Evolutionary conservation across 2,329 filamentous ascomycete species (phyloP).

Genomic region (Domatiomyces globalis): DNA sequence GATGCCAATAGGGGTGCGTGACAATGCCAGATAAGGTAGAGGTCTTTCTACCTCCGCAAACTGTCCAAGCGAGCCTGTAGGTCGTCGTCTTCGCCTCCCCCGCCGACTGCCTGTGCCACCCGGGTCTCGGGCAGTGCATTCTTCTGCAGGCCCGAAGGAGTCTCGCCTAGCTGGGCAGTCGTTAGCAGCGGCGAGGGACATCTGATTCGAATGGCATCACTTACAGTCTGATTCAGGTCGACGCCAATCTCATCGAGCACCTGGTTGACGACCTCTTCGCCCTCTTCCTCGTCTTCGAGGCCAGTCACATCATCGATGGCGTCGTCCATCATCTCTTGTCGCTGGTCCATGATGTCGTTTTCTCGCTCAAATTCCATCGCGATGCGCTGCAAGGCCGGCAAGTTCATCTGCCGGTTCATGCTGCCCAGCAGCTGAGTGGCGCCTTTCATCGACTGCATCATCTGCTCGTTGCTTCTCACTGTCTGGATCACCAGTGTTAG

Average conservation of each 20-base stretch:
- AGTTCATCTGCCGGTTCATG: slow-evolving; percentile 97
- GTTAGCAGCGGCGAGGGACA: slow-evolving; percentile 9
- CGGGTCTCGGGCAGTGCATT: slow-evolving; percentile 57
- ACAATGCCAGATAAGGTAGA: not conserved
- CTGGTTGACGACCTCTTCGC: slow-evolving; percentile 92
- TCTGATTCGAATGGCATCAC: slow-evolving; percentile 24
- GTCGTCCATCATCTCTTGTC: slow-evolving; percentile 99
- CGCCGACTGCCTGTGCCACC: slow-evolving; percentile 74
- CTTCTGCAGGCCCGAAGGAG: slow-evolving; percentile 69
- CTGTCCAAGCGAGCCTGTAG: slow-evolving; percentile 88
- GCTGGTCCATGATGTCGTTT: slow-evolving; percentile 98
- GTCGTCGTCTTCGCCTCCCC: slow-evolving; percentile 62
- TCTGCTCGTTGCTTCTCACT: slow-evolving; percentile 94
- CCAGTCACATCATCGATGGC: slow-evolving; percentile 95
- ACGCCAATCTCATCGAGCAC: slow-evolving; percentile 94
- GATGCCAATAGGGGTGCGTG: not conserved
- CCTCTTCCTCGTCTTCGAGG: slow-evolving; percentile 79
- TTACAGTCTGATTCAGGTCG: slow-evolving; percentile 75
- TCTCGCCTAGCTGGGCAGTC: slow-evolving; percentile 63
- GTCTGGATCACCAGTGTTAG: slow-evolving; percentile 43
- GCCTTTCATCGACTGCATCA: slow-evolving; percentile 99
- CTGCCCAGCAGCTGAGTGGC: slow-evolving; percentile 82
- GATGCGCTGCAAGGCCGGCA: slow-evolving; percentile 86
- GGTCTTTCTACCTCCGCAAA: slow-evolving; percentile 38
- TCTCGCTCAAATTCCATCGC: slow-evolving; percentile 98